These are phyloP conservation scores for Fremontodendron californicum DNA, from an alignment of 345 rosid genomes.

Conservation along the genomic window DNA sequence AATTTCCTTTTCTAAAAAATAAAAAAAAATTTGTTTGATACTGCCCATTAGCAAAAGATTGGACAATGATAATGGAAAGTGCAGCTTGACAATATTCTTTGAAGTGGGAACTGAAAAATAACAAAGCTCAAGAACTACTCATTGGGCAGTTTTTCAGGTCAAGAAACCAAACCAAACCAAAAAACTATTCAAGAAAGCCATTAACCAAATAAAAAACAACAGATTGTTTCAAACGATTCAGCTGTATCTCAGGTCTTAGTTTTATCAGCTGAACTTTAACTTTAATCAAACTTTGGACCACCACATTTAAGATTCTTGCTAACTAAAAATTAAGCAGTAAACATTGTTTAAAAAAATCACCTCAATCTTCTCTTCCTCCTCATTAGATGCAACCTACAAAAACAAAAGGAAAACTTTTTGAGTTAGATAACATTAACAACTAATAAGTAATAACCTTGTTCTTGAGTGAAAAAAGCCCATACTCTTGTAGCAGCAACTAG, in stretches of 20 bases:
- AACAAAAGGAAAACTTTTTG: neutral
- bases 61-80: no score
- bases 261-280: neutral
- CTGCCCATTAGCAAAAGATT: no score
- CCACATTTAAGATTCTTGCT: neutral
- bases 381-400: neutral
- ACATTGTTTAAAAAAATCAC: neutral
- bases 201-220: neutral
- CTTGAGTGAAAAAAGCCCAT: neutral
- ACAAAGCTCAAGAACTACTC: neutral
- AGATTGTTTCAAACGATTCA: neutral
- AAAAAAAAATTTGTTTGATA: no score
- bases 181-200: neutral
- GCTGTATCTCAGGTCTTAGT: neutral
- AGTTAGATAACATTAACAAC: neutral
- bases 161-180: neutral
- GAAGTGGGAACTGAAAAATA: neutral
- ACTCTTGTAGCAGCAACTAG: slow-evolving; percentile 31
- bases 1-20: no score
- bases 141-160: neutral
- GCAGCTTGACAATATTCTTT: neutral
- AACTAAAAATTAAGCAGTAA: neutral
- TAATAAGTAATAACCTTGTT: no score
- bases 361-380: neutral
- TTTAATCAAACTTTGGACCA: no score